A percentile compares a stretch with the other conserved stretches of the same genome.
Conservation (phyloP, 192 early-diverging fungal species). For the Backusella tuberculispora region DNA sequence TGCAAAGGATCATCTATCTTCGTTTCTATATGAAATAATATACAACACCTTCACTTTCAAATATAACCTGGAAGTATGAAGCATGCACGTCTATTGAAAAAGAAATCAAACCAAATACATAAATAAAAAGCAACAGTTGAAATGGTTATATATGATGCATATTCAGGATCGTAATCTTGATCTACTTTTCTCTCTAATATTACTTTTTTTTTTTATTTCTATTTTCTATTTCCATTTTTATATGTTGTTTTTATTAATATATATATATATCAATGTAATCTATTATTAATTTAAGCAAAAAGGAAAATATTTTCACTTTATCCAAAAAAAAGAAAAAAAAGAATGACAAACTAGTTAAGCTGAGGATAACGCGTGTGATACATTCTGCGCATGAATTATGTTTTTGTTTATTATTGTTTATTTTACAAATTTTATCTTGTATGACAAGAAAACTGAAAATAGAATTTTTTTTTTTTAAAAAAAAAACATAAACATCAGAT, state of each 20-base stretch:
- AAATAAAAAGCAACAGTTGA: slow-evolving; percentile 6
- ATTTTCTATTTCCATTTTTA: background rate
- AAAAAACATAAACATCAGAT: background rate
- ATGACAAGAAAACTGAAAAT: too few species aligned
- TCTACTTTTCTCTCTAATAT: background rate
- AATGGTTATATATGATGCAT: background rate
- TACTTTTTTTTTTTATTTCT: background rate
- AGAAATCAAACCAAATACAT: background rate
- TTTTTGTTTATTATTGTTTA: slow-evolving; percentile 8
- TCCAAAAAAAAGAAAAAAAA: too few species aligned
- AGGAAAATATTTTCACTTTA: slow-evolving; percentile 5
- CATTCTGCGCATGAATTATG: too few species aligned
- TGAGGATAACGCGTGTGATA: background rate
- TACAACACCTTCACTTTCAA: slow-evolving; percentile 9
- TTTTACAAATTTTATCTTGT: too few species aligned
- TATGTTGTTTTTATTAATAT: background rate
- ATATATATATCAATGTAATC: background rate
- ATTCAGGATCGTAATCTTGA: too few species aligned
- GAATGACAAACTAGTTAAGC: background rate
- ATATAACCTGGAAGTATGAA: background rate
- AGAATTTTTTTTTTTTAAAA: too few species aligned
- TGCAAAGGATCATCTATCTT: background rate
- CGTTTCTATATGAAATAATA: slow-evolving; percentile 12
- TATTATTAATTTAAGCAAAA: background rate
- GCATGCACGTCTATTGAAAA: background rate